Evolutionary conservation across 2,329 filamentous ascomycete genomes (phyloP), one percentile per base, ranked within the genome.

Genomic region (Talaromyces sp.): DNA sequence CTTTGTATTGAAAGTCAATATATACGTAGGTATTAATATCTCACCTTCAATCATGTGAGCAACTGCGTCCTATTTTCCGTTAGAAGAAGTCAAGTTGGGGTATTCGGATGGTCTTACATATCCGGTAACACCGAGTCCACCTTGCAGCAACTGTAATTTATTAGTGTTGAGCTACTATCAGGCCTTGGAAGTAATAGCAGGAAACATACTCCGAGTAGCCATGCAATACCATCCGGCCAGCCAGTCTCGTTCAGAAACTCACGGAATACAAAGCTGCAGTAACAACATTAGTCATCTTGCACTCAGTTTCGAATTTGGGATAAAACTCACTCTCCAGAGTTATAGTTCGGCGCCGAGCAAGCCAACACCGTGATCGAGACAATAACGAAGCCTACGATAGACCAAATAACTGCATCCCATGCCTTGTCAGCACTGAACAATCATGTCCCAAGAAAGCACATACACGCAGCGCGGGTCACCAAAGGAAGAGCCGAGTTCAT

Each of bases 311-410:
- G 5, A 16, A 3, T 61, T 14, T n/a, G 11, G 4, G 10, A 11
- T 41, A 45, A 19, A 56, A 57, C 89, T 61, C 89, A 90, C 10
- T 82, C 74, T 16, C 82, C 89, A 8, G 82, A 84, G 70, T 87
- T 87, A 71, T 86, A 92, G 68, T 88, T 79, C 0, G 88, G 88
- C 1, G 89, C 84, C 0, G 88, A 82, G 71, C 87, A 90, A 3
- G 88, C 83, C 58, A 93, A 77, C 0, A 90, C 81, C 0, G 89
- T 90, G 67, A 91, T 90, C 67, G 82, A 89, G 68, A 92, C 90
- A 65, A 92, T 80, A 50, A 85, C 78, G 69, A 92, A 91, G 0
- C 90, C 90, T 1, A 82, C 75, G 2, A 92, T 80, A 2, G 87
- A 90, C 90, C 89, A 92, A 60, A 87, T 83, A 69, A 92, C 75